Base-by-base conservation (phyloP, 2,329 filamentous ascomycete species). In the Aquanectria penicillioides region DNA sequence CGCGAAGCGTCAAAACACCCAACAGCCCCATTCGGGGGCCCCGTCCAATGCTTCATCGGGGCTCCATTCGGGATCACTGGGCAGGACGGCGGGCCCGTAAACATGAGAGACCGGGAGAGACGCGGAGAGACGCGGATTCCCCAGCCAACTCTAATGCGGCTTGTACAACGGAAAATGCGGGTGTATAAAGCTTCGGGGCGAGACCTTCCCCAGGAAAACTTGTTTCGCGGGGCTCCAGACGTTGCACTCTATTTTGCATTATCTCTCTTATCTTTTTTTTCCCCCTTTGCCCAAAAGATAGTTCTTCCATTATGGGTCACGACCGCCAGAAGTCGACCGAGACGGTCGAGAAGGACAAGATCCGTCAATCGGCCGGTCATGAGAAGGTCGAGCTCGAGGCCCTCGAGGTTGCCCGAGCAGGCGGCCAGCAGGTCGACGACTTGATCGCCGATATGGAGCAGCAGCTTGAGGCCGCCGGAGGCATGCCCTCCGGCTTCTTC, bases 361-460 rank as follows among this genome's bases (percentile, higher is more conserved):
- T 69, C 15, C 55, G 62, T 7, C 55, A 52, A 10, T 55, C 64
- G 3, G 59, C 52, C 43, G 49, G 41, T 1, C 65, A 69, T 7
- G 70, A 72, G 33, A 76, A 75, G 57, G 65, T 63, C 8, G 69
- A 69, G 15, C 47, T 68, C 12, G 73, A 80, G 52, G 75, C 77
- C 15, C 55, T 77, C 11, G 77, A 79, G 51, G 68, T 75, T 8
- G 73, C 77, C 5, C 67, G 70, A 28, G 73, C 71, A 22, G 74
- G 72, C 40, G 70, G 69, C 4, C 59, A 58, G 7, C 75, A 78
- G 40, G 69, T 80, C 13, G 74, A 80, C 41, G 71, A 69, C 12
- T 69, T 80, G 47, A 78, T 81, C 28, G 66, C 66, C 20, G 74
- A 77, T 44, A 77, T 81, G 77, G 78, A 81, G 65, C 67, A 67